Conservation (phyloP, 805 yeast species). For the Phaffomyces antillensis region DNA sequence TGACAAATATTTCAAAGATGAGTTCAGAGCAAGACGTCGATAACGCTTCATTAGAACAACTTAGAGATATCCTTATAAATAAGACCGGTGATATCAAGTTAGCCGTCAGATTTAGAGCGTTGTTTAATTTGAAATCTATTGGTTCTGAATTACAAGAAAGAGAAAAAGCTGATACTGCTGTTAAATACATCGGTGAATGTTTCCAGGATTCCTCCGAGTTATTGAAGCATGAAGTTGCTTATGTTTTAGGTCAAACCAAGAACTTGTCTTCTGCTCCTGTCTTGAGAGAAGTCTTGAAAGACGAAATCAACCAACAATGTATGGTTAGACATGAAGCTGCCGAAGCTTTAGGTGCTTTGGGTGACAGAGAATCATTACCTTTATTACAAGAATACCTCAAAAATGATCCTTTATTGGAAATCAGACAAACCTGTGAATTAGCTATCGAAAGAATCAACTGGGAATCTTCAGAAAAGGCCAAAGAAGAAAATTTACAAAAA, state of each 20-base stretch:
- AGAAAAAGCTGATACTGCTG: conserved; percentile 54
- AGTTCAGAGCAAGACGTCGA: conserved; percentile 24
- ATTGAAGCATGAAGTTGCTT: conserved; percentile 95
- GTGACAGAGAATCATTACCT: conserved; percentile 65
- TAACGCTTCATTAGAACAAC: conserved; percentile 46
- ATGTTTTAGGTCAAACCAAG: conserved; percentile 92
- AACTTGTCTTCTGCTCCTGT: conserved; percentile 72
- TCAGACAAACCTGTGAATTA: conserved; percentile 94
- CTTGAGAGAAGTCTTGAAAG: conserved; percentile 62
- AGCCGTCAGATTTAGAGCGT: conserved; percentile 87
- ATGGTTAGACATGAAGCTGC: conserved; percentile 99
- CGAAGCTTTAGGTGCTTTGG: conserved; percentile 95
- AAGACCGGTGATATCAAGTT: conserved; percentile 62
- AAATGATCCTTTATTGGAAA: conserved; percentile 79
- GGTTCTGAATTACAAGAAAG: conserved; percentile 65
- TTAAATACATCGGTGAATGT: conserved; percentile 78
- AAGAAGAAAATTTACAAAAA: conserved; percentile 62
- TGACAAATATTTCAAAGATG: neutral
- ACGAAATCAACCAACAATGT: conserved; percentile 60
- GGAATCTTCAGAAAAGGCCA: conserved; percentile 67
- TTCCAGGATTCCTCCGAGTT: conserved; percentile 79
- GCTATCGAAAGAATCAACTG: conserved; percentile 93
- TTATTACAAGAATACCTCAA: conserved; percentile 55
- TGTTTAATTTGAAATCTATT: conserved; percentile 80
- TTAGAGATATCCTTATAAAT: conserved; percentile 66